Evolutionary conservation across 306 rosid genomes (phyloP).

Genomic region (Astragalus glycyphyllos): DNA sequence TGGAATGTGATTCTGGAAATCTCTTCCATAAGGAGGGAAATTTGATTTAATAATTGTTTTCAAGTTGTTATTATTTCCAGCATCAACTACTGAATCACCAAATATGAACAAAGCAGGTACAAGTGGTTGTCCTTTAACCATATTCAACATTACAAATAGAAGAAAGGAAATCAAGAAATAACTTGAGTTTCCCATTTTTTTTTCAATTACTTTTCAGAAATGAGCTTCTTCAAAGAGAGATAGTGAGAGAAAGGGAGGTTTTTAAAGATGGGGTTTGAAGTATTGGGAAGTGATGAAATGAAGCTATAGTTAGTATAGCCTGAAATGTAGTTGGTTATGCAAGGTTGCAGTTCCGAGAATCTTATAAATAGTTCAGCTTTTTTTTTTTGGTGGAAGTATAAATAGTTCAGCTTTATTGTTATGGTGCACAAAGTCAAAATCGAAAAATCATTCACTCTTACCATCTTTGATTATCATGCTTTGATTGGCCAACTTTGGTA

Average conservation of each 20-base stretch:
- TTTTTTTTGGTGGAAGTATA: constrained; percentile 19
- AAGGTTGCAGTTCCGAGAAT: constrained; percentile 42
- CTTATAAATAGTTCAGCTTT: constrained; percentile 44
- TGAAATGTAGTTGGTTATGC: constrained; percentile 37
- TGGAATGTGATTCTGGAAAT: constrained; percentile 56
- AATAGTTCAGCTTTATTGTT: constrained; percentile 34
- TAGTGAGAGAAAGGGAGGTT: constrained; percentile 2
- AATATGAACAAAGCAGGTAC: constrained; percentile 83
- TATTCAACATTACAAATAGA: constrained; percentile 45
- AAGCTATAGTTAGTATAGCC: constrained; percentile 6
- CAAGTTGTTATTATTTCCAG: constrained; percentile 69
- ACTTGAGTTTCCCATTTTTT: constrained; percentile 48
- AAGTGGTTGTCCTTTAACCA: constrained; percentile 61
- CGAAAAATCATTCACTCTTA: constrained; percentile 7
- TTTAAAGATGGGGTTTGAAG: constrained; percentile 35
- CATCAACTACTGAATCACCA: constrained; percentile 85
- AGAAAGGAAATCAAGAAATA: constrained; percentile 41
- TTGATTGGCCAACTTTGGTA: constrained; percentile 11
- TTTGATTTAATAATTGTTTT: constrained; percentile 63
- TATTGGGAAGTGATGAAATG: constrained; percentile 44
- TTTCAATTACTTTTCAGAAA: constrained; percentile 39
- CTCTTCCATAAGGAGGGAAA: constrained; percentile 88
- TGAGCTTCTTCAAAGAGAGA: constrained; percentile 34
- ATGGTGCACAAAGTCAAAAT: constrained; percentile 26
- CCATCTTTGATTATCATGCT: constrained; percentile 18